Evolutionary conservation across 768 basidiomycete genomes (phyloP), one percentile per base, ranked within the genome.

Genomic region (Lentinula lateritia): DNA sequence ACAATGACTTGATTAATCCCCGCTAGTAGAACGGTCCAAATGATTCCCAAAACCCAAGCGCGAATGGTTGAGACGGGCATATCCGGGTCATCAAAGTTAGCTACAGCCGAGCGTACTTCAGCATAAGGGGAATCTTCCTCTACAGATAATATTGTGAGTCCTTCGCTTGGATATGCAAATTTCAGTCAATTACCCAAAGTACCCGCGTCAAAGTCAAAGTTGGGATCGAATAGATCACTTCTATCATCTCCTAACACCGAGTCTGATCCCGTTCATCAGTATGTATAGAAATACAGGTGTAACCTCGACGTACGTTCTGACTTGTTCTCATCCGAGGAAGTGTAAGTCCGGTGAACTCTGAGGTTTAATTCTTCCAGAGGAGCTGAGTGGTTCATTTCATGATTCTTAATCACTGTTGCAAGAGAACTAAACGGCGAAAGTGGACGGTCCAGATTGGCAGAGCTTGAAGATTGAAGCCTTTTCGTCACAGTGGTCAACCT

Each of bases 51-150:
- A 45, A 83, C 68, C 83, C 83, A 83, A 28, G 77, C 72, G 45
- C 82, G 76, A 34, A 81, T 58, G 8, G 84, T 84, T 18, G 80
- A 76, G 28, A 78, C 77, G 28, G 83, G 82, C 78, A 87, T 85
- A 32, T 74, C 72, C 10, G 82, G 79, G 66, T 87, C 86, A 67
- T 89, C 86, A 23, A 79, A 81, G 68, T 87, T 87, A 42, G 85
- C 80, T n/a, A 87, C 86, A 53, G 83, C 81, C 58, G 58, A 82
- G 46, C 89, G 83, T 35, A 91, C 90, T 69, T 92, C 89, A 0
- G 91, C 83, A 64, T 90, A 91, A 34, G 89, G 88, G 42, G 88
- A 90, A 66, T 93, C 91, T 65, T 87, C 83, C 56, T 85, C 83
- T 61, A 16, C 1, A 18, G 15, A 13, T 23, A 32, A 15, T 20